These are phyloP conservation scores for Pestalotiopsis sp. DNA, from an alignment of 2,329 filamentous ascomycete species.

Conservation along the genomic window DNA sequence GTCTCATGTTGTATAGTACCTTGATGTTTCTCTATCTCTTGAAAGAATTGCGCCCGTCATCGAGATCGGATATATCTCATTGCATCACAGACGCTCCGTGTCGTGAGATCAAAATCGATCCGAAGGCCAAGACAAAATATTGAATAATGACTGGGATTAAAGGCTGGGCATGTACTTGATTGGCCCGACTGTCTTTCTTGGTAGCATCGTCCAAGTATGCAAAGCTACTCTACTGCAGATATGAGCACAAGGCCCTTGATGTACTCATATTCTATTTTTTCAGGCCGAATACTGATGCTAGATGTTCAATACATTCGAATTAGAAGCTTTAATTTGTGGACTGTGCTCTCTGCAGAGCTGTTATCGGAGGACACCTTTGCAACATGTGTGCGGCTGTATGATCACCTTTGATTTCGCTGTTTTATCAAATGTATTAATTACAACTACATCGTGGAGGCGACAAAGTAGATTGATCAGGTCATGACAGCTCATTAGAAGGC, in stretches of 20 bases:
- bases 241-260: not conserved
- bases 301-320: too few relatives aligned
- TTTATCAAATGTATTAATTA: too few relatives aligned
- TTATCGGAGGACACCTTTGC: not conserved
- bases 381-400: not conserved
- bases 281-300: too few relatives aligned
- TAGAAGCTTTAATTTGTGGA: too few relatives aligned
- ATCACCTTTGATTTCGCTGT: not conserved
- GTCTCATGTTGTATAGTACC: too few relatives aligned
- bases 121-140: not conserved
- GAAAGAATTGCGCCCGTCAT: too few relatives aligned
- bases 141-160: not conserved
- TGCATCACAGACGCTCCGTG: too few relatives aligned
- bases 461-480: not conserved
- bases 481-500: not conserved
- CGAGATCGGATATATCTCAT: too few relatives aligned
- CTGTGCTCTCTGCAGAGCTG: too few relatives aligned
- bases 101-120: too few relatives aligned
- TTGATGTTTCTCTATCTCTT: too few relatives aligned
- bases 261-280: not conserved
- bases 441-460: not conserved
- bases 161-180: not conserved
- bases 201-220: not conserved
- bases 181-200: not conserved
- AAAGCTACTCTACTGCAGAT: not conserved